phyloP scores from a whole-genome alignment of 2,329 filamentous ascomycete species.

The Botrytis fragariae region DNA sequence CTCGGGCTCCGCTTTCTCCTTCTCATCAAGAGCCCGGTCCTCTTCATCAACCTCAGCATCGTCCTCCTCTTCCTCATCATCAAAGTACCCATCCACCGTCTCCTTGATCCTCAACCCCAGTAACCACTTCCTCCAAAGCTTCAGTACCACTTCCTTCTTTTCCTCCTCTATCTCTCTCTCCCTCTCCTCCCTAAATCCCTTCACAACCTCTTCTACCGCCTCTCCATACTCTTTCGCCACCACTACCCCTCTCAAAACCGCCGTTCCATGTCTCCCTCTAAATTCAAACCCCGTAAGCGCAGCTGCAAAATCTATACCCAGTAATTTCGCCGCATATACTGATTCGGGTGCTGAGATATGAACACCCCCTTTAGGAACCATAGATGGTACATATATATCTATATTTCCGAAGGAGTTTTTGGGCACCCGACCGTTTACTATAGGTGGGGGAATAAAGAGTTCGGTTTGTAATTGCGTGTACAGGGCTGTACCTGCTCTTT shows the following conservation, averaged over 20 bases:
- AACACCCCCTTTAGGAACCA: conserved; percentile 79
- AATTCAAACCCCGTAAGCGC: conserved; percentile 91
- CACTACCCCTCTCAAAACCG: conserved; percentile 74
- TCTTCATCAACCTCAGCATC: conserved; percentile 63
- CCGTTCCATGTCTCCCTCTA: conserved; percentile 79
- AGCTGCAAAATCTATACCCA: conserved; percentile 83
- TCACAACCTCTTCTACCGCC: conserved; percentile 67
- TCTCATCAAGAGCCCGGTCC: conserved; percentile 52
- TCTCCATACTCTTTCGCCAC: conserved; percentile 70
- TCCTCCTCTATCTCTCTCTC: conserved; percentile 62
- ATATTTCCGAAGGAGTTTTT: conserved; percentile 94
- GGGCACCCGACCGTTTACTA: conserved; percentile 72
- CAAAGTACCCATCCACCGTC: conserved; percentile 34
- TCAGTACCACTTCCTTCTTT: conserved; percentile 59
- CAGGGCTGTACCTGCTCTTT: conserved; percentile 54
- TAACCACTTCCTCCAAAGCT: conserved; percentile 73
- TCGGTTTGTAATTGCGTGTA: conserved; percentile 66
- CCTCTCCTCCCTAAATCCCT: conserved; percentile 64
- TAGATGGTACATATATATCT: conserved; percentile 86
- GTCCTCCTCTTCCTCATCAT: conserved; percentile 28
- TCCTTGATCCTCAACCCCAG: conserved; percentile 60
- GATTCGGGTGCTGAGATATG: conserved; percentile 67
- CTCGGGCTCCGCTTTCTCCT: conserved; percentile 57
- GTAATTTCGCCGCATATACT: conserved; percentile 66
- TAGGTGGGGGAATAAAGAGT: conserved; percentile 71